Conservation (phyloP, 768 basidiomycete genomes). For the Boletus pseudopeckii region DNA sequence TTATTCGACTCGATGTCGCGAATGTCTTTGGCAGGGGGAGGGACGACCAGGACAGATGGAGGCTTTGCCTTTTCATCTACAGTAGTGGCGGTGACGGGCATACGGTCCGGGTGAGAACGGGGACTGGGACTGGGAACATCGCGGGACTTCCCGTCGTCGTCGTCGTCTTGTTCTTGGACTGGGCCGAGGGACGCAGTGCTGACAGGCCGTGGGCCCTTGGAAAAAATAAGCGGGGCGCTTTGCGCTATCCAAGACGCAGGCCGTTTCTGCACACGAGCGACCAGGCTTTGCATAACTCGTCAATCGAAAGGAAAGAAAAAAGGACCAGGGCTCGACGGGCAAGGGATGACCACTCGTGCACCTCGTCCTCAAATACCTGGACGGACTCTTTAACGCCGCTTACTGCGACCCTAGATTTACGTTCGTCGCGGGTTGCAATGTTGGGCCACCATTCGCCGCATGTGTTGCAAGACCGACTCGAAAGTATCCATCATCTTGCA, state of each 20-base stretch:
- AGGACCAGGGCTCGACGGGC: neutral
- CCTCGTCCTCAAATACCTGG: slow-evolving; percentile 6
- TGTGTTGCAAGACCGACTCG: no score
- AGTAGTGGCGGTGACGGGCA: neutral
- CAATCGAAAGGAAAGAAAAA: neutral
- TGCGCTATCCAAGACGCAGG: slow-evolving; percentile 6
- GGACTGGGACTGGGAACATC: neutral
- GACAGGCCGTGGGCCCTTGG: neutral
- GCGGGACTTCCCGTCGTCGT: neutral
- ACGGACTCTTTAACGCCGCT: neutral
- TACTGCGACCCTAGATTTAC: neutral
- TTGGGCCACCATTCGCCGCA: no score
- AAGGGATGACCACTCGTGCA: no score
- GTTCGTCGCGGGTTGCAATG: no score
- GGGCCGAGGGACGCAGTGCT: slow-evolving; percentile 8
- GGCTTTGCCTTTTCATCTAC: neutral
- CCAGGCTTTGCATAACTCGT: slow-evolving; percentile 13
- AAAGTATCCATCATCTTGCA: no score
- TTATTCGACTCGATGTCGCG: slow-evolving; percentile 18
- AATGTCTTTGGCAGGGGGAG: neutral
- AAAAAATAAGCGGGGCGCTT: slow-evolving; percentile 12
- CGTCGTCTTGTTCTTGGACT: slow-evolving; percentile 8
- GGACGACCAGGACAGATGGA: neutral
- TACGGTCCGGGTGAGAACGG: neutral
- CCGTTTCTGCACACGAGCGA: slow-evolving; percentile 11